A percentile compares a stretch with the other conserved stretches of the same genome.
These are phyloP conservation scores for Hemileia vastatrix DNA, from an alignment of 1,284 basidiomycete species.

Conservation along the genomic window DNA sequence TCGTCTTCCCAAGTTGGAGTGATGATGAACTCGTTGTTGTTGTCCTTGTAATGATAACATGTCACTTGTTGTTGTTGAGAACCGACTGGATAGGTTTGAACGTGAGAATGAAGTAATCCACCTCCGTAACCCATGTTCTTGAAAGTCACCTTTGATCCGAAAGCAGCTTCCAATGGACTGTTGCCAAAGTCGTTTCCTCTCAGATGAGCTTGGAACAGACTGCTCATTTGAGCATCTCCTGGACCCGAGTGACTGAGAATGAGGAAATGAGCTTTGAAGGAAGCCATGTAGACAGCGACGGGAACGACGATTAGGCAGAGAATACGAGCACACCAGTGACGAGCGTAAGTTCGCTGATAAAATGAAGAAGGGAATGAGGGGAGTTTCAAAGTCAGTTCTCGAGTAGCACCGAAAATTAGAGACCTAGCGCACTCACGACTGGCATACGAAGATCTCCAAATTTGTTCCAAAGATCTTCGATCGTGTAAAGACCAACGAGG, in stretches of 20 bases:
- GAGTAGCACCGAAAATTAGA: background rate
- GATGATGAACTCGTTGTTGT: constrained; percentile 85
- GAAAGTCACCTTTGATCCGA: constrained; percentile 78
- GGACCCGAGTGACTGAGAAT: constrained; percentile 87
- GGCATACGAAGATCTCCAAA: constrained; percentile 92
- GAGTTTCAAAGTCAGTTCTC: constrained; percentile 1
- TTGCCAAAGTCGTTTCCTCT: constrained; percentile 81
- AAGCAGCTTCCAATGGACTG: constrained; percentile 81
- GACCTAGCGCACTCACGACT: constrained; percentile 52
- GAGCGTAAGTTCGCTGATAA: constrained; percentile 60
- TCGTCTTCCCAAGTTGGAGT: constrained; percentile 71
- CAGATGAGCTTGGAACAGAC: constrained; percentile 94
- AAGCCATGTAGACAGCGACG: constrained; percentile 78
- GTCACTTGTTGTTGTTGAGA: constrained; percentile 93
- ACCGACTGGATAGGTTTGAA: constrained; percentile 86
- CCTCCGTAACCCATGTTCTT: constrained; percentile 99
- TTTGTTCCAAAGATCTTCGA: constrained; percentile 97
- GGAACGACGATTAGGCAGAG: constrained; percentile 79
- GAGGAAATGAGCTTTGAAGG: constrained; percentile 93
- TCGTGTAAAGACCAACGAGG: constrained; percentile 85
- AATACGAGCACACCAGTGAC: constrained; percentile 83
- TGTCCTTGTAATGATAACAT: constrained; percentile 98
- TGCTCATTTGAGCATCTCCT: constrained; percentile 96
- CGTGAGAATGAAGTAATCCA: constrained; percentile 88
- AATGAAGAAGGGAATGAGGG: background rate